Percentiles rank a stretch among this genome's conserved stretches.
phyloP scores from a whole-genome alignment of 495 filamentous ascomycete genomes.

The Penicillium flavigenum region DNA sequence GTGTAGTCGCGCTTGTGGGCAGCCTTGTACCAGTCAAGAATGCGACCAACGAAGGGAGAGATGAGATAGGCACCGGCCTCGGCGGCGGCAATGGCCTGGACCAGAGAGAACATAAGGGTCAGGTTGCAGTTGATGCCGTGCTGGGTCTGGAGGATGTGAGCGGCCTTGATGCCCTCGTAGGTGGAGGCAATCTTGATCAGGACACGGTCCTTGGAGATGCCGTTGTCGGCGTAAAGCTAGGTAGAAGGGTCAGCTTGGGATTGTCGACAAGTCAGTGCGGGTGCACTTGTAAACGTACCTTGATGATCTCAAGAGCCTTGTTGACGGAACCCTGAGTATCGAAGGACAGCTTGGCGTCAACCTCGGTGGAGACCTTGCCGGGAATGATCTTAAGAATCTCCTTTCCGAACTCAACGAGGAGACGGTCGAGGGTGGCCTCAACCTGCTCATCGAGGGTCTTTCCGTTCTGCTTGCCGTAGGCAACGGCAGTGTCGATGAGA shows the following conservation, averaged over 20 bases:
- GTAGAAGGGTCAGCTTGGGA: background rate
- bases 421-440: conserved; percentile 80
- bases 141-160: conserved; percentile 87
- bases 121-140: conserved; percentile 97
- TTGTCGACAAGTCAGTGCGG: background rate
- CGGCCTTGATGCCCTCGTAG: conserved; percentile 96
- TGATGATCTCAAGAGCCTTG: conserved; percentile 96
- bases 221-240: conserved; percentile 88
- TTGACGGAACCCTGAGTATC: conserved; percentile 86
- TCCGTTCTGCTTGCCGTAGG: conserved; percentile 76
- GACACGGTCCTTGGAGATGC: conserved; percentile 89
- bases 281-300: conserved; percentile 53
- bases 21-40: conserved; percentile 99
- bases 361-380: conserved; percentile 97
- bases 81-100: conserved; percentile 93
- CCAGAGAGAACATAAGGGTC: conserved; percentile 96
- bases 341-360: conserved; percentile 96
- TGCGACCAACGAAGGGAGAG: conserved; percentile 98
- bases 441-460: conserved; percentile 69
- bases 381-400: conserved; percentile 97
- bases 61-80: conserved; percentile 98
- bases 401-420: conserved; percentile 96
- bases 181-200: conserved; percentile 60
- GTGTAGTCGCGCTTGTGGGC: conserved; percentile 88
- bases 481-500: conserved; percentile 84